These are phyloP conservation scores for Ophiocordyceps camponoti-leonardi DNA, from an alignment of 2,329 filamentous ascomycete genomes.

Conservation along the genomic window DNA sequence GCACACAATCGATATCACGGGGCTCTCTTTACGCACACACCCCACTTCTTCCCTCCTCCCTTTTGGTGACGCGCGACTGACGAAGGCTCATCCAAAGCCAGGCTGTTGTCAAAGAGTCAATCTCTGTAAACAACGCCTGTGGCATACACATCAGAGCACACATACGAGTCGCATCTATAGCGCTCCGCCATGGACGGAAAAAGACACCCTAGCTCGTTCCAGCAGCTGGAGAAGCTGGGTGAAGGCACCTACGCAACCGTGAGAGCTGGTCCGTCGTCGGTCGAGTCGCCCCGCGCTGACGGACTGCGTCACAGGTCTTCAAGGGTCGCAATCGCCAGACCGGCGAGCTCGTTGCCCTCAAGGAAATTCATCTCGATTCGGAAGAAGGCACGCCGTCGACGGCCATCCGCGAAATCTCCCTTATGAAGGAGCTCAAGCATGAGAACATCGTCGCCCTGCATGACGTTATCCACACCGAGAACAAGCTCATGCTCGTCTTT, in stretches of 20 bases:
- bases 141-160: too few relatives aligned
- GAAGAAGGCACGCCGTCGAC: slow-evolving; percentile 96
- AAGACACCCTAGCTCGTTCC: slow-evolving; percentile 88
- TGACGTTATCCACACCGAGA: slow-evolving; percentile 98
- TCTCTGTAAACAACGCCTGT: too few relatives aligned
- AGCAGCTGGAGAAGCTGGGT: slow-evolving; percentile 96
- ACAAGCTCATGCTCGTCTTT: slow-evolving; percentile 98
- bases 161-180: neutral
- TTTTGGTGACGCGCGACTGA: neutral
- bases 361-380: slow-evolving; percentile 96
- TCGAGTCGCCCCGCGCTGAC: slow-evolving; percentile 4
- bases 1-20: neutral
- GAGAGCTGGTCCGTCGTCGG: slow-evolving; percentile 15
- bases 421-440: slow-evolving; percentile 99
- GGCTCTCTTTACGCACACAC: neutral
- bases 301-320: slow-evolving; percentile 52
- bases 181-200: slow-evolving; percentile 63
- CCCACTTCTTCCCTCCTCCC: neutral
- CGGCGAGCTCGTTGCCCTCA: slow-evolving; percentile 87
- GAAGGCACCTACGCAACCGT: slow-evolving; percentile 98
- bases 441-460: slow-evolving; percentile 95
- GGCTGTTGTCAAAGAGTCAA: neutral
- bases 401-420: slow-evolving; percentile 91
- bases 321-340: slow-evolving; percentile 96
- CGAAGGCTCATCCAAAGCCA: neutral